phyloP scores from a whole-genome alignment of 73 alveolate species.

The Paramecium caudatum region DNA sequence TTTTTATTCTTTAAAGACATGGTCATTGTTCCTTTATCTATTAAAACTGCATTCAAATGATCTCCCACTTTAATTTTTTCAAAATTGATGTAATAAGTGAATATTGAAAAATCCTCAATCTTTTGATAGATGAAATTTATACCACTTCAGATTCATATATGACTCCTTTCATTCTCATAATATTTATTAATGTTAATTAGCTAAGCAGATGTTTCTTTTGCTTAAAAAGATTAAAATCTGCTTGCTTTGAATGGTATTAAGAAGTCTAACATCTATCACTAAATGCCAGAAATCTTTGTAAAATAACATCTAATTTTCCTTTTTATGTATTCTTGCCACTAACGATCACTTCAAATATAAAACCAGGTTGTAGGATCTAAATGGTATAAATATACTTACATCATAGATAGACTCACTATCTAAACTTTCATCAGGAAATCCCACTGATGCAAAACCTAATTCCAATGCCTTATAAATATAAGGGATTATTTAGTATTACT shows the following conservation, averaged over 20 bases:
- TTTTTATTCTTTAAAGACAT: slow-evolving; percentile 50
- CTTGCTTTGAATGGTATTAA: not conserved
- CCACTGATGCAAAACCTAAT: slow-evolving; percentile 64
- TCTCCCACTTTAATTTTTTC: slow-evolving; percentile 58
- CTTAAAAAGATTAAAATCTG: slow-evolving; percentile 33
- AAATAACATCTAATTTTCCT: slow-evolving; percentile 18
- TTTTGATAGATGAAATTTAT: not conserved
- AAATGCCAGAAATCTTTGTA: slow-evolving; percentile 45
- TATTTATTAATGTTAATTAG: not conserved
- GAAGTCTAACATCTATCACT: slow-evolving; percentile 48
- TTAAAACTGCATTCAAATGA: slow-evolving; percentile 61
- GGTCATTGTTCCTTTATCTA: slow-evolving; percentile 21
- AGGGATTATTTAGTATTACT: slow-evolving; percentile 45
- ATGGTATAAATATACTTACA: not conserved
- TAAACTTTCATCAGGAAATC: slow-evolving; percentile 62
- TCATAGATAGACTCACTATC: slow-evolving; percentile 22
- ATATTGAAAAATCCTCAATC: slow-evolving; percentile 64
- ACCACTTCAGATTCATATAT: slow-evolving; percentile 63
- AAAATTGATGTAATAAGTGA: slow-evolving; percentile 44
- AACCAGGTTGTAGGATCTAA: slow-evolving; percentile 57
- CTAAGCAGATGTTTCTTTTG: not conserved
- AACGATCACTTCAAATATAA: slow-evolving; percentile 63
- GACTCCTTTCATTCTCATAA: slow-evolving; percentile 41
- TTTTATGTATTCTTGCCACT: not conserved
- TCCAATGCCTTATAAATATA: slow-evolving; percentile 54